Evolutionary conservation across 2,329 filamentous ascomycete genomes (phyloP).

Genomic region (Fusarium sp.): DNA sequence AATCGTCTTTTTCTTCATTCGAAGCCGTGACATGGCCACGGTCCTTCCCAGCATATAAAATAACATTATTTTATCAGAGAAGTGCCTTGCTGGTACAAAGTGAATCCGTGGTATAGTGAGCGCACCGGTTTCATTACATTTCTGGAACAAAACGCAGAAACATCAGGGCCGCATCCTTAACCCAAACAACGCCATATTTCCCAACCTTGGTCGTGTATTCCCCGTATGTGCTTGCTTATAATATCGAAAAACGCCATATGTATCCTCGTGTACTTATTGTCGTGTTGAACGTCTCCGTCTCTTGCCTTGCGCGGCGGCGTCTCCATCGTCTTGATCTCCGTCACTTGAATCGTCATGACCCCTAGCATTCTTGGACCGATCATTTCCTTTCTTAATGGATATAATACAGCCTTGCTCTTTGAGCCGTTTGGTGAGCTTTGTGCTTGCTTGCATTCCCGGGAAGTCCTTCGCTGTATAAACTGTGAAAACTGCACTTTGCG

Average conservation of each 20-base stretch:
- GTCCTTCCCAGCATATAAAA: not conserved
- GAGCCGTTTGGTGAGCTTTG: slow-evolving; percentile 75
- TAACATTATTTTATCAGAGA: slow-evolving; percentile 12
- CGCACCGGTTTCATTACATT: not conserved
- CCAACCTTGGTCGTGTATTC: slow-evolving; percentile 27
- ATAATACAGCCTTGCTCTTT: slow-evolving; percentile 86
- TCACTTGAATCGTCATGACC: slow-evolving; percentile 58
- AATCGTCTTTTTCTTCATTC: not conserved
- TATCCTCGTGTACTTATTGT: slow-evolving; percentile 18
- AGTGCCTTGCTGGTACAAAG: slow-evolving; percentile 22
- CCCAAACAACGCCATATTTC: slow-evolving; percentile 12
- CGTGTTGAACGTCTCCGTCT: slow-evolving; percentile 37
- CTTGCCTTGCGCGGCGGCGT: slow-evolving; percentile 36
- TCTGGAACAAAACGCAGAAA: not conserved
- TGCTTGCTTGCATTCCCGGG: slow-evolving; percentile 84
- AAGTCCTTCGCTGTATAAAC: slow-evolving; percentile 90
- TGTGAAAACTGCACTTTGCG: slow-evolving; percentile 76
- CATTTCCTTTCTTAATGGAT: slow-evolving; percentile 87
- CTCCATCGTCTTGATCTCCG: slow-evolving; percentile 54
- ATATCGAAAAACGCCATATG: slow-evolving; percentile 33
- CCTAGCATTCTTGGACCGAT: slow-evolving; percentile 61
- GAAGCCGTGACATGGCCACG: not conserved
- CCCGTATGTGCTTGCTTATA: slow-evolving; percentile 6
- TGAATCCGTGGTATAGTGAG: slow-evolving; percentile 33
- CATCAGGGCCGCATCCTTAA: slow-evolving; percentile 3